A percentile compares a stretch with the other conserved stretches of the same genome.
These are phyloP conservation scores for Chlamydomonas reinhardtii DNA, from an alignment of 163 green algal genomes.

Conservation along the genomic window DNA sequence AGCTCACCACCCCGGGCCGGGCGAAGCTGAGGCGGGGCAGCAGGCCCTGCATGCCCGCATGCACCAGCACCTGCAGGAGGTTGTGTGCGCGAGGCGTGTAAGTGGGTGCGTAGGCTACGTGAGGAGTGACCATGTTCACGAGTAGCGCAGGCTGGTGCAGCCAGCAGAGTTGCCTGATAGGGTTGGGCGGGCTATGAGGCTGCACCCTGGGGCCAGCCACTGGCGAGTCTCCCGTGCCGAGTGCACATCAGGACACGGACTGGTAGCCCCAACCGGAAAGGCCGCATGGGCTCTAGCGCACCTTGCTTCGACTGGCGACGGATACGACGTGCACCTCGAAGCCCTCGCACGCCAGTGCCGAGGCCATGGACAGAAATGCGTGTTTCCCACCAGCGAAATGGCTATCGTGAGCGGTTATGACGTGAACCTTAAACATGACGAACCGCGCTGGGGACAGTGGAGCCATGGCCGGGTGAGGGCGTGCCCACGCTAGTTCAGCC, in stretches of 20 bases:
- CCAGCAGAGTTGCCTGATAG: too few relatives aligned
- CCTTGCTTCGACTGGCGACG: conserved; percentile 16
- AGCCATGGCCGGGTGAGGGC: too few relatives aligned
- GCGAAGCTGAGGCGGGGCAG: conserved; percentile 18
- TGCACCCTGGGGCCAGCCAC: too few relatives aligned
- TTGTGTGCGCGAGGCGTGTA: too few relatives aligned
- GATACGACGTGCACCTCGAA: conserved; percentile 60
- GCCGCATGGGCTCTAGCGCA: background rate
- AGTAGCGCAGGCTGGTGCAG: too few relatives aligned
- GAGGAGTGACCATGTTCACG: too few relatives aligned
- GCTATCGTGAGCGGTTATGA: conserved; percentile 33
- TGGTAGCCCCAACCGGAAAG: too few relatives aligned
- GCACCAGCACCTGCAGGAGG: conserved; percentile 33
- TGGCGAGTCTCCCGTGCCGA: too few relatives aligned
- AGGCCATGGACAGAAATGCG: conserved; percentile 55
- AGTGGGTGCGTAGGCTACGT: too few relatives aligned
- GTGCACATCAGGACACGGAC: too few relatives aligned
- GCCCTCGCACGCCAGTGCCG: conserved; percentile 35
- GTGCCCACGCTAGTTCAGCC: too few relatives aligned
- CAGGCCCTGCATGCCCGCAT: conserved; percentile 9
- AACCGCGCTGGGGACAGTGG: background rate
- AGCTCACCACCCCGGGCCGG: conserved; percentile 17
- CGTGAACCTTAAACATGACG: conserved; percentile 45
- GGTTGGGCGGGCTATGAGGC: too few relatives aligned
- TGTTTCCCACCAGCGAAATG: conserved; percentile 63